Percentiles rank a stretch among this genome's conserved stretches.
phyloP scores from a whole-genome alignment of 2,329 filamentous ascomycete genomes.

The Cladosporium sp. region DNA sequence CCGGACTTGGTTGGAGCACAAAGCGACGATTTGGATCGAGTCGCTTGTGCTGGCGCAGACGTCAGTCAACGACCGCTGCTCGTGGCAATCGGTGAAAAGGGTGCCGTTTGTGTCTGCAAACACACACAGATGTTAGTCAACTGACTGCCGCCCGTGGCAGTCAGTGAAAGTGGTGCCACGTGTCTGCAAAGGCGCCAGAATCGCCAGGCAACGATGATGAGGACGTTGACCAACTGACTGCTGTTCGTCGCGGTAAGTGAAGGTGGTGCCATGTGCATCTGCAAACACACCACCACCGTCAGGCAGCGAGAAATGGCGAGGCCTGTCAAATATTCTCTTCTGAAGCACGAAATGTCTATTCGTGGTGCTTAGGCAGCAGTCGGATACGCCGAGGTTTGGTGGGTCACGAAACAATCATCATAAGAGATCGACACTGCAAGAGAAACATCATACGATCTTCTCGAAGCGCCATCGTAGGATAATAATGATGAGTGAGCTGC shows the following conservation, averaged over 20 bases:
- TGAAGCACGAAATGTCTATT: background rate
- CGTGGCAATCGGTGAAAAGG: background rate
- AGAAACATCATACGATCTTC: constrained; percentile 15
- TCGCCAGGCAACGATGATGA: background rate
- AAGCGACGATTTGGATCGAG: background rate
- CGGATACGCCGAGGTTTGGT: constrained; percentile 3
- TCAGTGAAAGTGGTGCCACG: background rate
- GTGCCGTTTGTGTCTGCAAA: background rate
- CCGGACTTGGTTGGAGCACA: background rate
- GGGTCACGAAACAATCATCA: background rate
- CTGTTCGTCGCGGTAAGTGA: background rate
- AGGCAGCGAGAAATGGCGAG: background rate
- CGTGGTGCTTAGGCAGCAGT: background rate
- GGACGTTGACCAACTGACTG: background rate
- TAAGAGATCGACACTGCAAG: constrained; percentile 7
- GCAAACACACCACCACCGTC: background rate
- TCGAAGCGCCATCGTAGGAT: background rate
- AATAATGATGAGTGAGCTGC: background rate
- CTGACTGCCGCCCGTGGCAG: background rate
- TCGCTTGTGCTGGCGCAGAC: background rate
- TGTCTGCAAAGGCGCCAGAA: background rate
- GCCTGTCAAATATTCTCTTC: background rate
- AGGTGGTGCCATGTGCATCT: background rate
- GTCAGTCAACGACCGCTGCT: background rate
- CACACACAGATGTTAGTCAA: background rate